Base-by-base conservation (phyloP, 805 yeast species). In the Candida nemodendra region DNA sequence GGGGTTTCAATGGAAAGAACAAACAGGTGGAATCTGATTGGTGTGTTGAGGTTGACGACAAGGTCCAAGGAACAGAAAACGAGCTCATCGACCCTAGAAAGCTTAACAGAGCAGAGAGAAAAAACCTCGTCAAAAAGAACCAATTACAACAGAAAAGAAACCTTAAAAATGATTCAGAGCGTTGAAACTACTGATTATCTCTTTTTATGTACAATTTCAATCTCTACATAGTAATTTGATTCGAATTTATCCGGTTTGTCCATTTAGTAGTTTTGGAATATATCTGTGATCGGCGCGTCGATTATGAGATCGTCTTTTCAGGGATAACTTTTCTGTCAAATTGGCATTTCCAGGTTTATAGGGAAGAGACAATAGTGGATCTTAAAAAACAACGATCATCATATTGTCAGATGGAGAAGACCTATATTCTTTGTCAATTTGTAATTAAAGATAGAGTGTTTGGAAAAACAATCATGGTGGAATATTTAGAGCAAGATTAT, bases 1-100 rank as follows among this genome's bases (percentile, higher is more conserved):
- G 99, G 99, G 99, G 99, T 44, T 91, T 84, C 70, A 82, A 84
- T 49, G 98, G 98, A 57, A 79, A 79, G 65, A 93, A 93, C 66
- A 91, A 93, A 68, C 78, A 79, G 38, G 57, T 81, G 51, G 98
- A 91, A 55, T 68, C 74, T 56, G 97, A 93, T 65, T 93, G 99
- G 99, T 72, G 88, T 57, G 97, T 91, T 41, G 99, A 93, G 66
- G 85, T 91, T 44, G 86, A 87, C 42, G 95, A 85, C 36, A 74
- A 81, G 51, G 23, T 36, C 9, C 73, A 76, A 56, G 73, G 72
- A 29, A 70, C 77, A 26, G 70, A 63, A 23, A 71, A 75, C 42
- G 95, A 84, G 53, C 68, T 87, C 51, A 69, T 87, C 30, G 97
- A 90, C 61, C 98, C 98, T 50, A 80, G 98, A 69, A 71, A 82